Conservation (phyloP, 129 eudicot species). For the Lonicera japonica region DNA sequence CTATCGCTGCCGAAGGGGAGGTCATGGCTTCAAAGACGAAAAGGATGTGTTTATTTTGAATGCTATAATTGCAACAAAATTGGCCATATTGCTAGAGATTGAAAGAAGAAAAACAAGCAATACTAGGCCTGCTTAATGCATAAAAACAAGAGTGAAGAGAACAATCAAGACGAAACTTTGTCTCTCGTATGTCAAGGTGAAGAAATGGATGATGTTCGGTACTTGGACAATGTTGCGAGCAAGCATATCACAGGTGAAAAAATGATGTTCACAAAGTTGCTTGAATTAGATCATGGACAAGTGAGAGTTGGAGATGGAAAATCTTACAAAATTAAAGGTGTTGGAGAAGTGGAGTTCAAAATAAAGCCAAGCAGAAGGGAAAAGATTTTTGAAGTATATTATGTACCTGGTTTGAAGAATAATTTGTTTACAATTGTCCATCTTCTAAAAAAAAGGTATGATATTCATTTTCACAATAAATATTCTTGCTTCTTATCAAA, state of each 20-base stretch:
- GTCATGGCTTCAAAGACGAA: neutral
- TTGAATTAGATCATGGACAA: neutral
- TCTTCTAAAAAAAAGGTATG: no score
- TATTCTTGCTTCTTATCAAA: no score
- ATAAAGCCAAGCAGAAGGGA: neutral
- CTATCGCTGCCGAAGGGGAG: neutral
- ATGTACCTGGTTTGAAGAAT: no score
- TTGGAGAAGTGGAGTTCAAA: no score
- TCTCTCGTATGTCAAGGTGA: neutral
- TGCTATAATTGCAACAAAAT: neutral
- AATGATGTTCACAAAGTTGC: neutral
- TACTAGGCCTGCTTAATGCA: neutral
- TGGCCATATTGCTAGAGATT: neutral
- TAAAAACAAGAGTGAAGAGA: neutral
- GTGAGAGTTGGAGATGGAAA: no score
- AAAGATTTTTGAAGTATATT: neutral
- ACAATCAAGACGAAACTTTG: neutral
- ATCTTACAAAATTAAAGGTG: no score
- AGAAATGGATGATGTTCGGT: neutral
- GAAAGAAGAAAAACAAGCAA: neutral
- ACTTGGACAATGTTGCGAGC: neutral
- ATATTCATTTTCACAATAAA: no score
- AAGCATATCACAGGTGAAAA: conserved; percentile 2
- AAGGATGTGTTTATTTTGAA: neutral
- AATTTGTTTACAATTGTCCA: no score